Evolutionary conservation across 2,329 filamentous ascomycete genomes (phyloP), one percentile per base, ranked within the genome.

Genomic region (Aspergillus tanneri): DNA sequence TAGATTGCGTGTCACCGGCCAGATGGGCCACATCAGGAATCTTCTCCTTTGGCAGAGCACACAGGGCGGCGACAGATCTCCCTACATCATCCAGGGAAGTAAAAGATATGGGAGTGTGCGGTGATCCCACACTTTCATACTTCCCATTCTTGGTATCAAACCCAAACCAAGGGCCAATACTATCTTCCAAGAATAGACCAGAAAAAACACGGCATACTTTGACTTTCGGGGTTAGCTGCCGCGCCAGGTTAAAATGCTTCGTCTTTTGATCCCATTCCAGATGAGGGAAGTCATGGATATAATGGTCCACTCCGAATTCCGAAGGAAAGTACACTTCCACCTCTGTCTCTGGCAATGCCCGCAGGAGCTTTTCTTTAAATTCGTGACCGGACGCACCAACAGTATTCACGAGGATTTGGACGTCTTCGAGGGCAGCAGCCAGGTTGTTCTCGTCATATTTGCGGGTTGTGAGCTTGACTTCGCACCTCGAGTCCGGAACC

Each of bases 301-400:
- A 66, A 45, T 71, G 67, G 46, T 71, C 62, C 30, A 70, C 67
- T 10, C 68, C 68, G 41, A 70, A 70, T 22, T 70, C 67, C 4
- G 68, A 70, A 9, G 63, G 63, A 37, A 70, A 60, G 50, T 71
- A 71, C 5, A 70, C 45, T 47, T 58, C 59, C 22, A 70, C 48
- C 0, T 53, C 37, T 0, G 66, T 59, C 18, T 45, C 16, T 2
- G 64, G 59, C 0, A 68, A 39, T 2, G 52, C 50, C 8, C 47
- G 50, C 18, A 61, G 51, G 23, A 68, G 54, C 12, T 53, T 56
- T 19, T 66, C 64, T 42, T 64, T 64, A 47, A 68, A 61, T 9
- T 42, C 39, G 27, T 67, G 58, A 46, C 67, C 62, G 3, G 52
- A 38, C 1, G 56, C 45, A 0, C 63, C 62, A 43, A 66, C 47